Percentiles rank a stretch among this genome's conserved stretches.
phyloP scores from a whole-genome alignment of 202 grass and related monocot genomes.

The Elaeis oleifera region DNA sequence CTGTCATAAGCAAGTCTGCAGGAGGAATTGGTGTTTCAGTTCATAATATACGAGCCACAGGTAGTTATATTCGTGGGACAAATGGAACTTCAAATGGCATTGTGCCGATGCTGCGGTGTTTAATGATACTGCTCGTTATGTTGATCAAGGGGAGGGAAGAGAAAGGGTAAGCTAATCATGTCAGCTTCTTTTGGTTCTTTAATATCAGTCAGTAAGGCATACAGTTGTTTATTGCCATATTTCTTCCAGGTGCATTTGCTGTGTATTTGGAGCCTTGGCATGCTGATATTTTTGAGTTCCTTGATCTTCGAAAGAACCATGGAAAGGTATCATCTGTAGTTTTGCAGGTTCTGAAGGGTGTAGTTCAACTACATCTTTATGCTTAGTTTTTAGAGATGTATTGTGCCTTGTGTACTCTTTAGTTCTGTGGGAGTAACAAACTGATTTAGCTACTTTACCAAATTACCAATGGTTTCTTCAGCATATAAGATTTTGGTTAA shows the following conservation, averaged over 20 bases:
- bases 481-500: too few relatives aligned
- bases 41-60: slow-evolving; percentile 78
- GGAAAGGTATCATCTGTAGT: slow-evolving; percentile 59
- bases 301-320: slow-evolving; percentile 93
- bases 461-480: too few relatives aligned
- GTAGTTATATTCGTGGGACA: slow-evolving; percentile 88
- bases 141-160: slow-evolving; percentile 99
- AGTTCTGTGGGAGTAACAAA: too few relatives aligned
- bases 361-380: too few relatives aligned
- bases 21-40: slow-evolving; percentile 87
- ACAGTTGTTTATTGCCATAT: background rate
- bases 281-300: slow-evolving; percentile 97
- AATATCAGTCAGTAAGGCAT: too few relatives aligned
- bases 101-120: slow-evolving; percentile 96
- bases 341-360: too few relatives aligned
- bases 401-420: too few relatives aligned
- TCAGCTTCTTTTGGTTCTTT: too few relatives aligned
- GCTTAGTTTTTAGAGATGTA: too few relatives aligned
- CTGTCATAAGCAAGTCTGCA: slow-evolving; percentile 85
- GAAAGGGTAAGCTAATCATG: slow-evolving; percentile 46
- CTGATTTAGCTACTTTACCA: too few relatives aligned
- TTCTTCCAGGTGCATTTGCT: slow-evolving; percentile 72
- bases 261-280: slow-evolving; percentile 98
- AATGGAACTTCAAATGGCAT: slow-evolving; percentile 90
- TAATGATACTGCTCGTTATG: slow-evolving; percentile 95